Conservation (phyloP, 129 eudicot genomes). For the Saposhnikovia divaricata region DNA sequence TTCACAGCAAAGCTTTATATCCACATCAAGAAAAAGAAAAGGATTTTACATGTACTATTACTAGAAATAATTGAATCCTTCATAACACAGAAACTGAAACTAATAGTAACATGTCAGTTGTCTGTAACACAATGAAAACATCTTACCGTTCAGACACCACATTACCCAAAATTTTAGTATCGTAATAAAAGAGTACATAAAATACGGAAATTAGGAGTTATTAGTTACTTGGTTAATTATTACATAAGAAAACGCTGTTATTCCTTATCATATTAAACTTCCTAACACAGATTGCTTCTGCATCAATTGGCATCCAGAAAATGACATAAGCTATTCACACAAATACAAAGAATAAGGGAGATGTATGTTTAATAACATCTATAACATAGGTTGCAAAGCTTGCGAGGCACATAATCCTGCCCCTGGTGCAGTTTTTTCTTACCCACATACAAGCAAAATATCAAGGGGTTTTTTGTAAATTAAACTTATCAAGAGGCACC, state of each 20-base stretch:
- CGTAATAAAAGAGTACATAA: background rate
- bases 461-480: conserved; percentile 35
- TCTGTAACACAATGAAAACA: background rate
- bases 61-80: conserved; percentile 5
- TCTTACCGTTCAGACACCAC: background rate
- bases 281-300: background rate
- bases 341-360: background rate
- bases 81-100: background rate
- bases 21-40: conserved; percentile 19
- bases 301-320: background rate
- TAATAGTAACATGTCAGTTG: background rate
- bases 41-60: conserved; percentile 19
- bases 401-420: conserved; percentile 10
- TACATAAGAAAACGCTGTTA: background rate
- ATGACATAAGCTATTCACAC: background rate
- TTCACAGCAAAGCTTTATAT: background rate
- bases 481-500: conserved; percentile 40
- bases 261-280: background rate
- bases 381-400: conserved; percentile 1
- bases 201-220: background rate
- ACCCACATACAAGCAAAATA: conserved; percentile 63
- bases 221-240: background rate
- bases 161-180: background rate
- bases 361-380: background rate
- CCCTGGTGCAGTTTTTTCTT: conserved; percentile 34